Percentiles rank a stretch among this genome's conserved stretches.
phyloP scores from a whole-genome alignment of 2,329 filamentous ascomycete genomes.

The Juglanconis oblonga region DNA sequence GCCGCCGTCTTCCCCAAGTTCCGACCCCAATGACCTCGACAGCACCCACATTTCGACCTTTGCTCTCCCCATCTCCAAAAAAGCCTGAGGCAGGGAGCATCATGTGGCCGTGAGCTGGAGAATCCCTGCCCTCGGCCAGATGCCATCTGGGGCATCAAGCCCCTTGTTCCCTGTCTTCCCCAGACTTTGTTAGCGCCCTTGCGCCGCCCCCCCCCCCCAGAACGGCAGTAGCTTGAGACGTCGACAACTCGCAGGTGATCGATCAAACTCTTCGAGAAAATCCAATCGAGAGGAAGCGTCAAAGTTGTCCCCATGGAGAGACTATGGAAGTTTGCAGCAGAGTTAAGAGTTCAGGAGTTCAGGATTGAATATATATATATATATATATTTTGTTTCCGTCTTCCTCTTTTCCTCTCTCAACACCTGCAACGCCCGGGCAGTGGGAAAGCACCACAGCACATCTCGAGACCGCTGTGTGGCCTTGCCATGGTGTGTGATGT shows the following conservation, averaged over 20 bases:
- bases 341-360: neutral
- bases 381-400: too few relatives aligned
- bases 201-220: slow-evolving; percentile 9
- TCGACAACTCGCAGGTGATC: neutral
- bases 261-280: neutral
- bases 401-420: too few relatives aligned
- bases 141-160: neutral
- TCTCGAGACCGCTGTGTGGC: neutral
- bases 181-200: slow-evolving; percentile 11
- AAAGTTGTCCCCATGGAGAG: too few relatives aligned
- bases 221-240: slow-evolving; percentile 5
- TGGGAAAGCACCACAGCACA: neutral
- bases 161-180: slow-evolving; percentile 18
- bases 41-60: too few relatives aligned
- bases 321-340: neutral
- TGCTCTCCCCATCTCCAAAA: slow-evolving; percentile 3
- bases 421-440: neutral
- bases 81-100: neutral
- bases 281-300: too few relatives aligned
- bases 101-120: slow-evolving; percentile 13
- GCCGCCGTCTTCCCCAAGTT: neutral
- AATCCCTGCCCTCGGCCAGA: slow-evolving; percentile 1
- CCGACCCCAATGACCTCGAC: slow-evolving; percentile 6
- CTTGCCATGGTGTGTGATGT: slow-evolving; percentile 8
- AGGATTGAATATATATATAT: too few relatives aligned